Evolutionary conservation across 352 stramenopile genomes (phyloP).

Genomic region (Globisporangium splendens): DNA sequence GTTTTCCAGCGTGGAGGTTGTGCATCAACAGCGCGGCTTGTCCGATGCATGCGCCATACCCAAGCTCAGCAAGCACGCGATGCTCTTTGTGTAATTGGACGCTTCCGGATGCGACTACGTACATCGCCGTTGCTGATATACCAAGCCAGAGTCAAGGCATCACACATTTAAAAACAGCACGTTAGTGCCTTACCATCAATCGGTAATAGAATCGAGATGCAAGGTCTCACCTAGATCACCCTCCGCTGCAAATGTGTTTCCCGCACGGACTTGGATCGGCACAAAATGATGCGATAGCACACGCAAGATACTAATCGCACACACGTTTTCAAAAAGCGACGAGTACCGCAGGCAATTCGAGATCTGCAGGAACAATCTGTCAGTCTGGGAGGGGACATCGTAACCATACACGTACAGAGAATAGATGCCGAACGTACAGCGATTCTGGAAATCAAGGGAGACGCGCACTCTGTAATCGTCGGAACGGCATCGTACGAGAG

Average conservation of each 20-base stretch:
- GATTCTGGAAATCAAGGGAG: constrained; percentile 68
- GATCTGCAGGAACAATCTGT: constrained; percentile 32
- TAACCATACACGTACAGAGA: too few species aligned
- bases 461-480: constrained; percentile 29
- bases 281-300: constrained; percentile 79
- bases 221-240: constrained; percentile 43
- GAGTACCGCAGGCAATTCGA: constrained; percentile 77
- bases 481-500: constrained; percentile 51
- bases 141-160: too few species aligned
- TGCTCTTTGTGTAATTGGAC: constrained; percentile 80
- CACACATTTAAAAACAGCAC: background rate
- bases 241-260: constrained; percentile 65
- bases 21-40: constrained; percentile 70
- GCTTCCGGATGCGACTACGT: constrained; percentile 59
- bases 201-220: background rate
- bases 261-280: constrained; percentile 39
- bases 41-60: constrained; percentile 70
- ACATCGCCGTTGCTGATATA: constrained; percentile 68
- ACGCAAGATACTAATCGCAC: constrained; percentile 71
- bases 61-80: constrained; percentile 57
- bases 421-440: constrained; percentile 30
- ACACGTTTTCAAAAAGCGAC: constrained; percentile 79
- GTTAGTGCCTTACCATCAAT: too few species aligned
- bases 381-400: too few species aligned
- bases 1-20: constrained; percentile 56